Evolutionary conservation across 495 filamentous ascomycete genomes (phyloP).

Genomic region (Ascodesmis nigricans): DNA sequence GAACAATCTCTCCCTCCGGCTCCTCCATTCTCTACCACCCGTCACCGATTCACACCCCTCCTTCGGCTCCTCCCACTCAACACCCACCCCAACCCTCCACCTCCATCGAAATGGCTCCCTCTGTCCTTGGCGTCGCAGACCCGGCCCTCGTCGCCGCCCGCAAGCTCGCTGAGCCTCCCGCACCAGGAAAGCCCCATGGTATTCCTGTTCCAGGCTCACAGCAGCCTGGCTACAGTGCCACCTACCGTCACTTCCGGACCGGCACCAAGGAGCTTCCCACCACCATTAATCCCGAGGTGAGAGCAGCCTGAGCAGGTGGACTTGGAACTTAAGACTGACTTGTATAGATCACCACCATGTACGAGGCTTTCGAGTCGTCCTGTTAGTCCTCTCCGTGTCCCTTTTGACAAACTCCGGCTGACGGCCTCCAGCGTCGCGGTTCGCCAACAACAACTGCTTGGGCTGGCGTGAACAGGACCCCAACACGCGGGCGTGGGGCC

Average conservation of each 20-base stretch:
- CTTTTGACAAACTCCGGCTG: background rate
- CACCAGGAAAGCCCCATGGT: constrained; percentile 16
- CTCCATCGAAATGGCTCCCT: constrained; percentile 10
- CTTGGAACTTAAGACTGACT: too few relatives aligned
- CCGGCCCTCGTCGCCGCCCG: constrained; percentile 15
- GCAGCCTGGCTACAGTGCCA: constrained; percentile 42
- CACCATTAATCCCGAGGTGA: constrained; percentile 51
- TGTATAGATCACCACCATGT: constrained; percentile 17
- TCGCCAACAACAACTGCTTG: constrained; percentile 45
- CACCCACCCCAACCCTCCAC: background rate
- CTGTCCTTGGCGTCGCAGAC: too few relatives aligned
- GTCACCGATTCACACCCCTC: too few relatives aligned
- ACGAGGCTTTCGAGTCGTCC: constrained; percentile 17
- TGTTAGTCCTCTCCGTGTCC: constrained; percentile 4
- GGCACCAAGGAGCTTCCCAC: constrained; percentile 44
- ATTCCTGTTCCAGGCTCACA: constrained; percentile 53
- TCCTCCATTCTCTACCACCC: too few relatives aligned
- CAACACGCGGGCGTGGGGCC: constrained; percentile 48
- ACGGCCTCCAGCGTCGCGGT: constrained; percentile 7
- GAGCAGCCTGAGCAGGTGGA: constrained; percentile 4
- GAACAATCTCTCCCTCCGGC: background rate
- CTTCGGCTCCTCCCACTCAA: too few relatives aligned
- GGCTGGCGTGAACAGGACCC: constrained; percentile 66
- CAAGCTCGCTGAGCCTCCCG: constrained; percentile 10
- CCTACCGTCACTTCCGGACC: constrained; percentile 71